Percentiles rank a stretch among this genome's conserved stretches.
Evolutionary conservation across 1,284 basidiomycete species (phyloP).

Genomic region (Melampsora occidentalis): DNA sequence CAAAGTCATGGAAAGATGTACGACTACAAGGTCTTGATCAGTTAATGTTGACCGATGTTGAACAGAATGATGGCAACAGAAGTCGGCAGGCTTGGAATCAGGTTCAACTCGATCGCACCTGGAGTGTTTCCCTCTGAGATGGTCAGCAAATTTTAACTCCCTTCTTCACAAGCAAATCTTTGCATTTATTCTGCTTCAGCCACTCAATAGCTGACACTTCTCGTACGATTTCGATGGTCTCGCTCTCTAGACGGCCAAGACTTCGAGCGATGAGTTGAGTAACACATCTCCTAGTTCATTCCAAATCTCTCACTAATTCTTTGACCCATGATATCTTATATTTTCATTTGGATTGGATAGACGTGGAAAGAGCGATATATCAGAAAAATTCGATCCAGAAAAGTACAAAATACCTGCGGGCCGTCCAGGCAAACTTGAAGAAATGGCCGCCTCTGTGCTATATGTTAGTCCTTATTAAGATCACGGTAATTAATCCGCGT

Average conservation of each 20-base stretch:
- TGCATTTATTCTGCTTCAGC: background rate
- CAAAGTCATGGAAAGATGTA: too few species aligned
- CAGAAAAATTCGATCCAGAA: constrained; percentile 31
- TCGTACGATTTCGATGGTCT: background rate
- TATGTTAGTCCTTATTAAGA: constrained; percentile 38
- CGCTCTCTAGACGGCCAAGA: constrained; percentile 22
- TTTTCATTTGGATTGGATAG: constrained; percentile 1
- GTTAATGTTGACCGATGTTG: background rate
- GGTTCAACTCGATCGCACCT: constrained; percentile 49
- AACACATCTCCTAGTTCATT: background rate
- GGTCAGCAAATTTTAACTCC: constrained; percentile 23
- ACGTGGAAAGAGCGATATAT: constrained; percentile 40
- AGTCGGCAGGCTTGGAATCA: constrained; percentile 15
- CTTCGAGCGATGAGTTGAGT: constrained; percentile 41
- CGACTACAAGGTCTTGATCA: constrained; percentile 40
- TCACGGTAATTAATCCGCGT: too few species aligned
- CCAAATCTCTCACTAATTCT: background rate
- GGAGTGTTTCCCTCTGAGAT: constrained; percentile 49
- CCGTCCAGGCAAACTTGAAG: constrained; percentile 49
- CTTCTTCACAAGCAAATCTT: background rate
- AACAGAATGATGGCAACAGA: constrained; percentile 38
- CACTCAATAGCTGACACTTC: too few species aligned
- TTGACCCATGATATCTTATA: background rate
- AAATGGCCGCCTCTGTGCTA: constrained; percentile 47
- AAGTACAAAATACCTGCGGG: constrained; percentile 47